Percentiles rank a stretch among this genome's conserved stretches.
Evolutionary conservation across 2,329 filamentous ascomycete species (phyloP).

Genomic region (Claviceps paspali): DNA sequence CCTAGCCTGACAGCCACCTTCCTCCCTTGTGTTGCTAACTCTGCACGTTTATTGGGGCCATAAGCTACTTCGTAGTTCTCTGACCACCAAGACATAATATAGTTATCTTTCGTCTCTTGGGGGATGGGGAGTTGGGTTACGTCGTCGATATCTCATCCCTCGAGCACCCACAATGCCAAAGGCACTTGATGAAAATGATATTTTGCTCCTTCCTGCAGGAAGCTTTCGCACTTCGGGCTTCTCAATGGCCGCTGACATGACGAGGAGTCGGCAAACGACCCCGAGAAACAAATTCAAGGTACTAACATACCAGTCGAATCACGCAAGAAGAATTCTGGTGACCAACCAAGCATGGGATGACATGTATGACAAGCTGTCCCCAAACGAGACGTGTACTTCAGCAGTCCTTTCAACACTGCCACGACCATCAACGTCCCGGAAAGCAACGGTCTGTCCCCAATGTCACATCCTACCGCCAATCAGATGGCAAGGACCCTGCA

Average conservation of each 20-base stretch:
- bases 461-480: neutral
- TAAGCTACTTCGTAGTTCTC: no score
- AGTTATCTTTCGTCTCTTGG: no score
- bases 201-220: neutral
- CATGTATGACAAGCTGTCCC: neutral
- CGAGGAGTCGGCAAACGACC: neutral
- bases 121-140: no score
- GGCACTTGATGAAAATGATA: neutral
- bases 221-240: no score
- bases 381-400: neutral
- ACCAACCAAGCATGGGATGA: neutral
- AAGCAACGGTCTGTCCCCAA: neutral
- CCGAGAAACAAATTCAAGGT: neutral
- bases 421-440: neutral
- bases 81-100: no score
- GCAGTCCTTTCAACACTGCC: neutral
- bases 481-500: neutral
- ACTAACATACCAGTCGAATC: no score
- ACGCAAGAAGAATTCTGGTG: neutral
- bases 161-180: neutral
- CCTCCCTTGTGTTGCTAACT: no score
- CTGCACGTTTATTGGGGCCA: no score
- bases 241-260: neutral
- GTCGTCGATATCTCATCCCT: no score
- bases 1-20: no score